Base-by-base conservation (phyloP, 495 filamentous ascomycete species). In the Eremomyces bilateralis region DNA sequence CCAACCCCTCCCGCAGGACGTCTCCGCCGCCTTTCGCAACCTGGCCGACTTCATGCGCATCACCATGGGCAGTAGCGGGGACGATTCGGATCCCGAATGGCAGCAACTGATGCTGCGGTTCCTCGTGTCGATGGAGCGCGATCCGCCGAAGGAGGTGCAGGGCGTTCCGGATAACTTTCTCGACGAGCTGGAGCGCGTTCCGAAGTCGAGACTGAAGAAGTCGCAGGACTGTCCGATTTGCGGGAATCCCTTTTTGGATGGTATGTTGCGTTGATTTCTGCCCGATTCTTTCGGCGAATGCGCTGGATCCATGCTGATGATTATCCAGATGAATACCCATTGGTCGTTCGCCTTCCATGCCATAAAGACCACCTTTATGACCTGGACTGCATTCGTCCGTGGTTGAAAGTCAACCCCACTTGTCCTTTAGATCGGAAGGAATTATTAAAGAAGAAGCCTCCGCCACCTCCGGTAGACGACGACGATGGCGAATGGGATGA, bases 321-420 rank as follows among this genome's bases (percentile, higher is more conserved):
- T 4, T 20, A 18, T 15, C 8, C 21, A 62, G 71, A 76, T 38
- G 43, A 59, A 27, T 73, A 82, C 43, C 76, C 80, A 15, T 64
- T 97, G 10, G 84, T 94, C 12, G 85, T 94, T 20, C 67, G 72
- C 42, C 60, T 97, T 36, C 80, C 82, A 16, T 97, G 88, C 48
- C 72, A 84, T 45, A 62, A 63, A 8, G 68, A 63, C 15, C 88
- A 97, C 51, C 49, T 71, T 18, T 94, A 92, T 56, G 88, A 97
- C 52, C 54, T 94, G 11, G 84, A 95, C 52, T 97, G 88, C 50
- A 77, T 97, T n/a, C 63, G 65, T 31, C 85, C 88, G 1, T 97
- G 88, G 88, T 50, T 97, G 49, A 65, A 74, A 47, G 63, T 88
- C 40, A 77, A 92, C 52, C 73, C 78, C 8, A 92, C 74, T 2